A percentile compares a stretch with the other conserved stretches of the same genome.
phyloP scores from a whole-genome alignment of 73 alveolate genomes.

The Blepharisma stoltei region DNA sequence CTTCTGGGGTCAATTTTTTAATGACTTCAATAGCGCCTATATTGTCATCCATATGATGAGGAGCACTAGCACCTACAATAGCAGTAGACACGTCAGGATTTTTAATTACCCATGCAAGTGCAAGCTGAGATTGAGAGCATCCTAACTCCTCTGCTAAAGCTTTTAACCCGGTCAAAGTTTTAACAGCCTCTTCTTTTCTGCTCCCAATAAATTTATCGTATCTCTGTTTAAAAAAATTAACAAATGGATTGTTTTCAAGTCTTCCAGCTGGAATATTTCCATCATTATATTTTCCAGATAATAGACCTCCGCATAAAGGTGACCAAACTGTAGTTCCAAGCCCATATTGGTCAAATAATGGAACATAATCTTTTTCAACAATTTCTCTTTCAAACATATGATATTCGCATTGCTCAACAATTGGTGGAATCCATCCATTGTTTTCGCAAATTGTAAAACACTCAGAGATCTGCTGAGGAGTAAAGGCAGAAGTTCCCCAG shows the following conservation, averaged over 20 bases:
- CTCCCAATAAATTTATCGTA: neutral
- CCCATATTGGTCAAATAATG: slow-evolving; percentile 63
- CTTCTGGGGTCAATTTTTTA: slow-evolving; percentile 35
- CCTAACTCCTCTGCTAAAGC: slow-evolving; percentile 34
- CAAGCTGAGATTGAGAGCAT: slow-evolving; percentile 30
- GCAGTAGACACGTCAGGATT: slow-evolving; percentile 33
- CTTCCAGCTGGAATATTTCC: slow-evolving; percentile 76
- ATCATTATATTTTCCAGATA: slow-evolving; percentile 92
- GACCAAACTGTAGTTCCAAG: slow-evolving; percentile 92
- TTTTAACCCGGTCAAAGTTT: slow-evolving; percentile 28
- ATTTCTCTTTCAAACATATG: slow-evolving; percentile 81
- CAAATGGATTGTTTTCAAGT: no score
- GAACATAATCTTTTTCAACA: slow-evolving; percentile 82
- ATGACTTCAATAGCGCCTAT: slow-evolving; percentile 26
- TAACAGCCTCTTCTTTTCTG: slow-evolving; percentile 25
- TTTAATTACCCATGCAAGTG: slow-evolving; percentile 38
- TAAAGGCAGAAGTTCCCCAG: slow-evolving; percentile 99
- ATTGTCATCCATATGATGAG: slow-evolving; percentile 19
- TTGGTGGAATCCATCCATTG: slow-evolving; percentile 73
- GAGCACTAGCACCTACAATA: slow-evolving; percentile 23
- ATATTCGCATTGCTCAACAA: slow-evolving; percentile 91
- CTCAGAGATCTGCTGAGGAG: slow-evolving; percentile 77
- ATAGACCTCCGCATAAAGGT: slow-evolving; percentile 86
- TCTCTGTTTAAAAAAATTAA: no score
- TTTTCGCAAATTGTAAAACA: slow-evolving; percentile 70